Evolutionary conservation across 371 early-diverging fungal species (phyloP), one percentile per base, ranked within the genome.

Genomic region (Saksenaea oblongispora): DNA sequence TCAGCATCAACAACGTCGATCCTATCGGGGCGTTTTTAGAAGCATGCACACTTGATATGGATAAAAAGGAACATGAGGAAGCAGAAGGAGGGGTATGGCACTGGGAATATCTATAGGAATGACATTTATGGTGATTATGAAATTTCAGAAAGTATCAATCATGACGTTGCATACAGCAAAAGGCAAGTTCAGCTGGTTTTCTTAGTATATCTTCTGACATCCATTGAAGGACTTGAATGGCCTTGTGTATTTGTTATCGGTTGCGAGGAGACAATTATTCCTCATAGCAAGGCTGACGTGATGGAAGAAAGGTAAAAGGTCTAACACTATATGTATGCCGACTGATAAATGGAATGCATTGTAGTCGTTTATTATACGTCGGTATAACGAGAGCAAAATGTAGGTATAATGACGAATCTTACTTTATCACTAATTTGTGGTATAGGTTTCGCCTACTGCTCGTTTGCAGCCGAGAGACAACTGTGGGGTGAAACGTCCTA

Each of bases 261-360:
- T 2, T 82, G 84, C 31, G 78, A 68, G 55, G 84, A 85, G 8
- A 69, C 71, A 28, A 34, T 84, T 36, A 80, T 87, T 8, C 89
- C 89, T 0, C 68, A 60, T 36, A 56, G 59, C 47, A 70, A 58
- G 2, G 66, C 63, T 62, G 74, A 68, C 28, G 34, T 57, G 0
- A 55, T 44, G 9, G 85, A 82, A 39, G 85, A 84, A 55, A 58
- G 58, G 72, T 69, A 58, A 69, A 65, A 8, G 15, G 26, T 11
- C 47, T 53, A 91, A 92, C 67, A 85, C 84, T 64, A 93, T 93
- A 74, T 84, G 92, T 58, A 74, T 93, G 51, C 14, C 2, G 39
- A 17, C 10, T 22, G n/a, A 13, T 3, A n/a, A 26, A 1, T 13
- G 31, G 37, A 56, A 31, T 34, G 37, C 0, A 31, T 37, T 55